Conservation (phyloP, 192 early-diverging fungal genomes). For the Chytriomyces sp. region DNA sequence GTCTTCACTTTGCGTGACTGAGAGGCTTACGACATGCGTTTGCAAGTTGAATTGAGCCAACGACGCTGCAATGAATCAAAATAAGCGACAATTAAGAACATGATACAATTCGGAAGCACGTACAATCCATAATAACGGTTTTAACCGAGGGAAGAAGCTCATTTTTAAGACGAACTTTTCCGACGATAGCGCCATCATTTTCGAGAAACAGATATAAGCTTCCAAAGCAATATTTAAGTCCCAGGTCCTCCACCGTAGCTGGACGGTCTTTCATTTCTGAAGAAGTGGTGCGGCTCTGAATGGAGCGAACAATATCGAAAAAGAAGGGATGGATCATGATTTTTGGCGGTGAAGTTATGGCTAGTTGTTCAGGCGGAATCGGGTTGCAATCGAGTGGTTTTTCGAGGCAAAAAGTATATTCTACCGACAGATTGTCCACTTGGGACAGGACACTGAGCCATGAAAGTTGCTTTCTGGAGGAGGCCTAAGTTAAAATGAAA, state of each 20-base stretch:
- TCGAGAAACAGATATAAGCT: slow-evolving; percentile 14
- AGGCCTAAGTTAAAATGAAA: background rate
- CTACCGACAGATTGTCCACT: slow-evolving; percentile 16
- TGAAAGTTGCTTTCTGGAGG: slow-evolving; percentile 15
- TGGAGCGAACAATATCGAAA: slow-evolving; percentile 30
- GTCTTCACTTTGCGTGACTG: background rate
- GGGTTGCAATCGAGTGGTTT: background rate
- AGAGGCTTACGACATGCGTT: slow-evolving; percentile 1
- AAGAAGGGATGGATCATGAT: slow-evolving; percentile 32
- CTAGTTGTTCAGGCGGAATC: background rate
- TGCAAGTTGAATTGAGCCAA: slow-evolving; percentile 1
- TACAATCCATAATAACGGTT: slow-evolving; percentile 24
- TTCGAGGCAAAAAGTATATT: slow-evolving; percentile 4
- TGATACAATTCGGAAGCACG: background rate
- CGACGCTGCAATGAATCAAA: background rate
- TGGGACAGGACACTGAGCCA: slow-evolving; percentile 17
- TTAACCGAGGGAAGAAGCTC: slow-evolving; percentile 13
- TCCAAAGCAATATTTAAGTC: slow-evolving; percentile 27
- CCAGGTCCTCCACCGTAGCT: slow-evolving; percentile 22
- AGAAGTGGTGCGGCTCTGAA: background rate
- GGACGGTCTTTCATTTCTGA: background rate
- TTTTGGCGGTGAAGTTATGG: background rate
- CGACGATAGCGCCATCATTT: background rate
- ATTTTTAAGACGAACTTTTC: slow-evolving; percentile 3
- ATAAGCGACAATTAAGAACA: slow-evolving; percentile 1